phyloP scores from a whole-genome alignment of 306 rosid genomes.

The Leucaena leucocephala region DNA sequence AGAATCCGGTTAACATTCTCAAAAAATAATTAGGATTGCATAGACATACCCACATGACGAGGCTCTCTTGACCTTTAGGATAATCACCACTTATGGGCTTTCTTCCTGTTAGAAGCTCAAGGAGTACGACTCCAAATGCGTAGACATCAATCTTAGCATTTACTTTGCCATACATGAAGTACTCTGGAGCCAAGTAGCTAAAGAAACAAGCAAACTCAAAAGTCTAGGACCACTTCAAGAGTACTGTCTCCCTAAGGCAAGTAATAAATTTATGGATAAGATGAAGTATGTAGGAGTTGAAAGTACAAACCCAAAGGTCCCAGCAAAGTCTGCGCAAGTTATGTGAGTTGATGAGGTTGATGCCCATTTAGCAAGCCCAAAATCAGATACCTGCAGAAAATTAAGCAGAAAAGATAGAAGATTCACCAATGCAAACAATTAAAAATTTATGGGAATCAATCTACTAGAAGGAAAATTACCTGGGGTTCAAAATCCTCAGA shows the following conservation, averaged over 20 bases:
- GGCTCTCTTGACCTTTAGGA: slow-evolving; percentile 91
- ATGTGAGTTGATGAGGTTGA: slow-evolving; percentile 69
- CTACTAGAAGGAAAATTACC: slow-evolving; percentile 49
- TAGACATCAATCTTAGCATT: slow-evolving; percentile 89
- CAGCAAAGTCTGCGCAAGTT: slow-evolving; percentile 94
- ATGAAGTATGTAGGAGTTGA: slow-evolving; percentile 23
- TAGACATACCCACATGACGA: slow-evolving; percentile 93
- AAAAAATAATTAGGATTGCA: neutral
- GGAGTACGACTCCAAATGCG: slow-evolving; percentile 90
- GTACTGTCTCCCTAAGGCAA: slow-evolving; percentile 15
- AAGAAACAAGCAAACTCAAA: slow-evolving; percentile 34
- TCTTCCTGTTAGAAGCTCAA: slow-evolving; percentile 94
- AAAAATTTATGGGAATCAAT: neutral
- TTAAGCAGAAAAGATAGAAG: slow-evolving; percentile 29
- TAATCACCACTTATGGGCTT: slow-evolving; percentile 78
- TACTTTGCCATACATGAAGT: slow-evolving; percentile 96
- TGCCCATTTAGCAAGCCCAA: slow-evolving; percentile 94
- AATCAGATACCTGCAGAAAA: slow-evolving; percentile 84
- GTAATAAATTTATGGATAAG: neutral
- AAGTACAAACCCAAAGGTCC: slow-evolving; percentile 90
- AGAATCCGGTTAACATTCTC: no score
- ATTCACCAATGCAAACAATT: slow-evolving; percentile 23
- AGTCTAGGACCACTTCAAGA: slow-evolving; percentile 29
- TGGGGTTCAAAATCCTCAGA: slow-evolving; percentile 92
- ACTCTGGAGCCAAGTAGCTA: slow-evolving; percentile 98